A percentile compares a stretch with the other conserved stretches of the same genome.
These are phyloP conservation scores for Scheffersomyces lignosus DNA, from an alignment of 805 yeast species.

Conservation along the genomic window DNA sequence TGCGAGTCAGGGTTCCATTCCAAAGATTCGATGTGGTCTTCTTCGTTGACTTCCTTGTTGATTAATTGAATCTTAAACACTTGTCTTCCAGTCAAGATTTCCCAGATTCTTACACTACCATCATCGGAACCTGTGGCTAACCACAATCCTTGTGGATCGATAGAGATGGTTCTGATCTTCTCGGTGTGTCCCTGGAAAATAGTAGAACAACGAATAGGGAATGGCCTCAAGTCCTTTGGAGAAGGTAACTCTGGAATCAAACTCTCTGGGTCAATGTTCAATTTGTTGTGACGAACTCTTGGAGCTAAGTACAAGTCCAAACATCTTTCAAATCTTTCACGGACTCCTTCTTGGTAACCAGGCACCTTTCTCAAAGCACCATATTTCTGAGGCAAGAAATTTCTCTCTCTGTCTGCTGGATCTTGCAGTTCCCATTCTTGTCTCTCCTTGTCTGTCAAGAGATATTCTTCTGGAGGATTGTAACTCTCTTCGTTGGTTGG, in stretches of 20 bases:
- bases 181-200: constrained; percentile 81
- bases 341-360: constrained; percentile 79
- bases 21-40: constrained; percentile 76
- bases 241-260: constrained; percentile 95
- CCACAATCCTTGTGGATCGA: constrained; percentile 92
- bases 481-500: constrained; percentile 96
- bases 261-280: constrained; percentile 94
- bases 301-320: constrained; percentile 95
- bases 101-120: constrained; percentile 96
- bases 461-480: constrained; percentile 96
- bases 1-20: constrained; percentile 87
- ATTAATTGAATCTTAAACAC: constrained; percentile 63
- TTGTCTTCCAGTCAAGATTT: constrained; percentile 91
- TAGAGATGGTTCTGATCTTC: constrained; percentile 74
- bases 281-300: constrained; percentile 85
- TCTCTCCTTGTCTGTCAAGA: constrained; percentile 75
- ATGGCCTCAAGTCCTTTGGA: constrained; percentile 94
- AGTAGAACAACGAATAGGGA: constrained; percentile 90
- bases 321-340: constrained; percentile 93
- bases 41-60: constrained; percentile 53
- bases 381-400: constrained; percentile 81
- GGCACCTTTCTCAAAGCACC: constrained; percentile 87
- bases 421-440: constrained; percentile 68
- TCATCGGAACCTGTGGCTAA: constrained; percentile 98
- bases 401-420: constrained; percentile 74